Conservation (phyloP, 768 basidiomycete species). For the Collybiopsis luxurians region DNA sequence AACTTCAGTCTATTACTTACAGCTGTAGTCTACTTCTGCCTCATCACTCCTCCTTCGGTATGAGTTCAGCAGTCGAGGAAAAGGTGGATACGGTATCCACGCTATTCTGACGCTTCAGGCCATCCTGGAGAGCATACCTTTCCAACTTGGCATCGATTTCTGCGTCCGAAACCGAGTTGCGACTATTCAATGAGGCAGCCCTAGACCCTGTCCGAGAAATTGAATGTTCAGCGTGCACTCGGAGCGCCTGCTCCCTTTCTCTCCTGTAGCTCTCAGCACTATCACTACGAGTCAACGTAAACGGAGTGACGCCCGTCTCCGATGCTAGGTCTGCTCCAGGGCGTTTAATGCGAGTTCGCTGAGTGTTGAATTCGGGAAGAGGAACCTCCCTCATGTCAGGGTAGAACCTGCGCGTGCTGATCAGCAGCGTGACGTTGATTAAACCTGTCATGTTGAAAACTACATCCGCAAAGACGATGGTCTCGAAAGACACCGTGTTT, state of each 20-base stretch:
- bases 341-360: slow-evolving; percentile 9
- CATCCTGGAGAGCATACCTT: too few relatives aligned
- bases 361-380: slow-evolving; percentile 22
- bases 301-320: slow-evolving; percentile 17
- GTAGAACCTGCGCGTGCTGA: slow-evolving; percentile 20
- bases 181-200: too few relatives aligned
- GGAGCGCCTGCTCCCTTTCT: neutral
- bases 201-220: too few relatives aligned
- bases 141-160: too few relatives aligned
- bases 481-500: slow-evolving; percentile 12
- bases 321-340: slow-evolving; percentile 4
- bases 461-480: slow-evolving; percentile 12
- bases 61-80: too few relatives aligned
- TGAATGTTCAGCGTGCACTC: too few relatives aligned
- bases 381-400: slow-evolving; percentile 13
- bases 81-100: too few relatives aligned
- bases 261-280: neutral
- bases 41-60: too few relatives aligned
- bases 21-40: too few relatives aligned
- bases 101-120: too few relatives aligned
- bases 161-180: too few relatives aligned
- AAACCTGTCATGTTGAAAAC: slow-evolving; percentile 26
- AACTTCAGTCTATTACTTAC: too few relatives aligned
- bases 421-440: slow-evolving; percentile 28
- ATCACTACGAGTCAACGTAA: slow-evolving; percentile 4